A percentile compares a stretch with the other conserved stretches of the same genome.
These are phyloP conservation scores for Thecaphora thlaspeos DNA, from an alignment of 1,284 basidiomycete genomes.

Conservation along the genomic window DNA sequence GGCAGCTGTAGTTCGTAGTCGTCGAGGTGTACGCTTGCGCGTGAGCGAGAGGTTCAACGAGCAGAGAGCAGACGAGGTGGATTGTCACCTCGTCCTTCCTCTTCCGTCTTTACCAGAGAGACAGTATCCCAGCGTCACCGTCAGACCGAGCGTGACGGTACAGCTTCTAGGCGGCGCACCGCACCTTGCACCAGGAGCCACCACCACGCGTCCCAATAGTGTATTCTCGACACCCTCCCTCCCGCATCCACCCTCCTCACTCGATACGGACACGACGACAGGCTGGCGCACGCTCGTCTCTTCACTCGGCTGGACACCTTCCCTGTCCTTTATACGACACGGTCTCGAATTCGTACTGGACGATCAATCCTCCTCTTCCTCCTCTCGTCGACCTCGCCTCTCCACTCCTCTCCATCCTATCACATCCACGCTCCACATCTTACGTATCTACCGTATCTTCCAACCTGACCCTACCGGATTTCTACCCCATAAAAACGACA, in stretches of 20 bases:
- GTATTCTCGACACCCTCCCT: not conserved
- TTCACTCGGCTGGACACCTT: slow-evolving; percentile 26
- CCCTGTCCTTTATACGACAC: slow-evolving; percentile 16
- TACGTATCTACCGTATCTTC: slow-evolving; percentile 33
- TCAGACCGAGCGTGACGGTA: slow-evolving; percentile 19
- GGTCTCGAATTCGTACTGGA: slow-evolving; percentile 20
- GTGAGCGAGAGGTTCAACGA: slow-evolving; percentile 4
- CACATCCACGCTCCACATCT: slow-evolving; percentile 10
- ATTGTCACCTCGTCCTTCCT: slow-evolving; percentile 16
- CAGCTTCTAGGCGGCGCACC: slow-evolving; percentile 8
- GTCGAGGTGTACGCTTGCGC: slow-evolving; percentile 16
- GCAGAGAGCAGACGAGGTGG: not conserved
- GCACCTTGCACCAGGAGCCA: slow-evolving; percentile 4
- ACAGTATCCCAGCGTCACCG: slow-evolving; percentile 25
- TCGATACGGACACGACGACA: slow-evolving; percentile 16
- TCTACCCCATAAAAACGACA: not conserved
- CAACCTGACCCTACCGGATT: slow-evolving; percentile 19
- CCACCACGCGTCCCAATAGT: not conserved
- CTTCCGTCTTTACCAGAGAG: slow-evolving; percentile 22
- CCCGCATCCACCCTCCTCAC: slow-evolving; percentile 3
- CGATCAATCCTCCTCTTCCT: no score
- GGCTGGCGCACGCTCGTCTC: slow-evolving; percentile 31
- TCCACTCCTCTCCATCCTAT: slow-evolving; percentile 13
- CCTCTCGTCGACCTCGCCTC: no score
- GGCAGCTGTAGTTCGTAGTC: slow-evolving; percentile 26